These are phyloP conservation scores for Alternaria sp. DNA, from an alignment of 2,329 filamentous ascomycete species.

Conservation along the genomic window DNA sequence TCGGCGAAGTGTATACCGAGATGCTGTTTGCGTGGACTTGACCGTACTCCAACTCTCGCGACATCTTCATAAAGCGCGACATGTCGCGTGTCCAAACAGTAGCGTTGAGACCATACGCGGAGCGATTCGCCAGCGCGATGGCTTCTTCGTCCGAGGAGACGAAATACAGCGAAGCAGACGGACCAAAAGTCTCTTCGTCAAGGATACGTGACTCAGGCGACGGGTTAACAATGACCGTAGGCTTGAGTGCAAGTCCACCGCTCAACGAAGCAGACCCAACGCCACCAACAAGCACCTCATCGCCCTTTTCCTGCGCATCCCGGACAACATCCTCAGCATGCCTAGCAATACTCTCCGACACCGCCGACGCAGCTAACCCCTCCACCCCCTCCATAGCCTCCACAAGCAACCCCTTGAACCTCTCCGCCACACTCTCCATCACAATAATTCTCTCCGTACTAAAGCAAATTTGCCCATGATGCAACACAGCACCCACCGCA, in stretches of 20 bases:
- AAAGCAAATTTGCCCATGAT: constrained; percentile 81
- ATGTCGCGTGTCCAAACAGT: constrained; percentile 70
- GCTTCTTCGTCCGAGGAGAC: constrained; percentile 74
- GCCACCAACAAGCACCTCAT: constrained; percentile 60
- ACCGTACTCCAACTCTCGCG: constrained; percentile 57
- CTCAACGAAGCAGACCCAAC: constrained; percentile 45
- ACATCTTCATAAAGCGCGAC: constrained; percentile 61
- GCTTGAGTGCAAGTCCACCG: constrained; percentile 64
- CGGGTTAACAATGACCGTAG: constrained; percentile 66
- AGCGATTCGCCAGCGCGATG: constrained; percentile 79
- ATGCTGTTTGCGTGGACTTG: constrained; percentile 59
- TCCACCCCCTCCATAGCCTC: constrained; percentile 55
- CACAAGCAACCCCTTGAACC: constrained; percentile 60
- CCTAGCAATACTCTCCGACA: constrained; percentile 40
- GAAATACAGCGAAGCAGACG: constrained; percentile 71
- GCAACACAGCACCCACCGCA: constrained; percentile 29
- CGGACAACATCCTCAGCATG: constrained; percentile 55
- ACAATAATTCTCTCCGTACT: constrained; percentile 77
- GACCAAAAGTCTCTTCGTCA: constrained; percentile 77
- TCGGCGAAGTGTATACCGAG: constrained; percentile 56
- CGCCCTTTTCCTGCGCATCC: constrained; percentile 60
- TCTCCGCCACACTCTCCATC: constrained; percentile 60
- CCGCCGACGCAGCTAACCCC: constrained; percentile 46
- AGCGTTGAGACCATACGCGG: constrained; percentile 76
- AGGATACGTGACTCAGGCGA: constrained; percentile 74